These are phyloP conservation scores for Kazachstania kunashirensis DNA, from an alignment of 805 yeast species.

Conservation along the genomic window DNA sequence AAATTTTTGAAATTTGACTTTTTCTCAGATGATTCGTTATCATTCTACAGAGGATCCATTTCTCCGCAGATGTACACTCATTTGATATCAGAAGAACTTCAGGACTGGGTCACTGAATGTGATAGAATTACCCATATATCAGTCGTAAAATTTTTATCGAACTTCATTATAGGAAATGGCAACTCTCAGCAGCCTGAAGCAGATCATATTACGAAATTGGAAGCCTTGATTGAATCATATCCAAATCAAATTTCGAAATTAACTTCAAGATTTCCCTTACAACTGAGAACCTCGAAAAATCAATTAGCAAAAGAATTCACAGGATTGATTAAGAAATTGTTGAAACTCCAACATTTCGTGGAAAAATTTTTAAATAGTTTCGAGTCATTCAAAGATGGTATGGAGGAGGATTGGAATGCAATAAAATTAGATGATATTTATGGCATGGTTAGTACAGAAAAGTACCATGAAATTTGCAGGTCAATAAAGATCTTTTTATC, in stretches of 20 bases:
- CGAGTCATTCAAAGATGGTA: conserved; percentile 38
- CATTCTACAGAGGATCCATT: conserved; percentile 44
- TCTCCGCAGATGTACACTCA: conserved; percentile 56
- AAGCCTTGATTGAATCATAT: conserved; percentile 41
- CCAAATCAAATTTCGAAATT: conserved; percentile 36
- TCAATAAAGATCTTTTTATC: conserved; percentile 12
- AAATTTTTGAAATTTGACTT: conserved; percentile 58
- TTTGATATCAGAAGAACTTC: conserved; percentile 38
- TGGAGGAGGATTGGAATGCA: conserved; percentile 50
- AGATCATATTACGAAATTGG: conserved; percentile 42
- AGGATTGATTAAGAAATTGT: conserved; percentile 42
- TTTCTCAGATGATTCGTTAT: conserved; percentile 42
- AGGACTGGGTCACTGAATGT: conserved; percentile 58
- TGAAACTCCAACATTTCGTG: conserved; percentile 44
- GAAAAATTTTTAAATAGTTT: conserved; percentile 38
- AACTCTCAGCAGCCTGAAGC: conserved; percentile 30
- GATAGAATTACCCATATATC: conserved; percentile 53
- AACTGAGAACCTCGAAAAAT: conserved; percentile 40
- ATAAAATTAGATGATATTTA: conserved; percentile 30
- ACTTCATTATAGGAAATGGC: conserved; percentile 35
- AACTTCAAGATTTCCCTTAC: conserved; percentile 39
- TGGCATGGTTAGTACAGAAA: conserved; percentile 15
- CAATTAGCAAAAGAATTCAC: conserved; percentile 45
- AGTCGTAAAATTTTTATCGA: conserved; percentile 50
- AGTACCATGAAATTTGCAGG: conserved; percentile 9